Percentiles rank a stretch among this genome's conserved stretches.
These are phyloP conservation scores for Chenopodium berlandieri DNA, from an alignment of 148 eudicot genomes.

Conservation along the genomic window DNA sequence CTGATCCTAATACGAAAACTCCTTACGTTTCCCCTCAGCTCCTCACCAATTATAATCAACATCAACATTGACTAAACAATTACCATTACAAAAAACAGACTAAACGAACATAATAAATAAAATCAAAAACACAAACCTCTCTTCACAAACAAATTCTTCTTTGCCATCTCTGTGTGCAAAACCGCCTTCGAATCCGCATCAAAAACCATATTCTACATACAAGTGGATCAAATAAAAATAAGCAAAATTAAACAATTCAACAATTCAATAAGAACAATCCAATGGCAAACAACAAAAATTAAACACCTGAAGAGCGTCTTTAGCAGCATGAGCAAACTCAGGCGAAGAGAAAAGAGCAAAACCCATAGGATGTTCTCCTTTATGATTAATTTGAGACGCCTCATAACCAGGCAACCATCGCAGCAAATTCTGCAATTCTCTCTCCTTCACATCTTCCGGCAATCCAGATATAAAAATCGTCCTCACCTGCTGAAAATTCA, in stretches of 20 bases:
- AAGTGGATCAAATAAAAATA: background rate
- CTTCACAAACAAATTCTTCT: conserved; percentile 90
- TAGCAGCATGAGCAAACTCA: conserved; percentile 80
- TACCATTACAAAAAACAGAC: no score
- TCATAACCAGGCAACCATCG: conserved; percentile 97
- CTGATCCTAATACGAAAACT: background rate
- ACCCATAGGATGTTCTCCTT: conserved; percentile 89
- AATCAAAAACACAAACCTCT: conserved; percentile 55
- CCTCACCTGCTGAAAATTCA: conserved; percentile 49
- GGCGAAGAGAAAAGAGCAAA: conserved; percentile 76
- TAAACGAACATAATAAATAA: background rate
- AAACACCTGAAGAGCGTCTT: conserved; percentile 81
- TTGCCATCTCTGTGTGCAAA: conserved; percentile 95
- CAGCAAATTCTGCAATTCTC: conserved; percentile 76
- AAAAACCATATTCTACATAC: conserved; percentile 69
- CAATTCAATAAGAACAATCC: background rate
- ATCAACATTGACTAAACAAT: no score
- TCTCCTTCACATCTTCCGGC: conserved; percentile 92
- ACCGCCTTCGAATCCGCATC: conserved; percentile 76
- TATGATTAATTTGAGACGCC: conserved; percentile 94
- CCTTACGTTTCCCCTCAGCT: background rate
- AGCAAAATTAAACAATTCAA: background rate
- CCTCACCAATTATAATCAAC: background rate
- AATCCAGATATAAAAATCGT: conserved; percentile 88
- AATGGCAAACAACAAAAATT: background rate